phyloP scores from a whole-genome alignment of 352 stramenopile genomes.

The Phytophthora pini region DNA sequence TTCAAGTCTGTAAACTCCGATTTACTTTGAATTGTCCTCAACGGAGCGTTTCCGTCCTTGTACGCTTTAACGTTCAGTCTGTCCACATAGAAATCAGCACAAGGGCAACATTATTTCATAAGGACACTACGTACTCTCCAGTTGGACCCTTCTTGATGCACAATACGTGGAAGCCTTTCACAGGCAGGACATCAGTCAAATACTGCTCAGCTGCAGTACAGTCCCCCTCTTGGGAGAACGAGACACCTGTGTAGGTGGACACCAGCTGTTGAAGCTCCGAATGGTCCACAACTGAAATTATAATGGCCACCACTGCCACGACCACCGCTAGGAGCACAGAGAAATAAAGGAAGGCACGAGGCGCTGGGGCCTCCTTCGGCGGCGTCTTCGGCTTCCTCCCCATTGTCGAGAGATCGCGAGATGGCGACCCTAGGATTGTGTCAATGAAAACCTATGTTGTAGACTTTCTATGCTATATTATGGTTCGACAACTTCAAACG shows the following conservation, averaged over 20 bases:
- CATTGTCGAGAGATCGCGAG: slow-evolving; percentile 7
- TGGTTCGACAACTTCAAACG: not conserved
- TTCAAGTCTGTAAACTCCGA: slow-evolving; percentile 47
- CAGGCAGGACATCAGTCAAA: slow-evolving; percentile 58
- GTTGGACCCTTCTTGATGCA: slow-evolving; percentile 46
- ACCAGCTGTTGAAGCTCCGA: slow-evolving; percentile 35
- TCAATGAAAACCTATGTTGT: not conserved
- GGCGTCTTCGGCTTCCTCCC: slow-evolving; percentile 5
- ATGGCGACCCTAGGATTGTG: slow-evolving; percentile 2
- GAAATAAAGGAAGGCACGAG: slow-evolving; percentile 13
- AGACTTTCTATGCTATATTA: not conserved
- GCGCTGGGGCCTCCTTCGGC: not conserved
- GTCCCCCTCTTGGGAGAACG: slow-evolving; percentile 27
- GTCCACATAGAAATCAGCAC: slow-evolving; percentile 4
- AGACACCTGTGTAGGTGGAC: slow-evolving; percentile 22
- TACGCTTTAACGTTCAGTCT: slow-evolving; percentile 61
- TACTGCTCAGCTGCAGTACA: slow-evolving; percentile 46
- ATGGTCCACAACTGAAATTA: slow-evolving; percentile 28
- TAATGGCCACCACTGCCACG: slow-evolving; percentile 31
- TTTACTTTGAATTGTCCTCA: slow-evolving; percentile 36
- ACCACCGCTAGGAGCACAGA: slow-evolving; percentile 36
- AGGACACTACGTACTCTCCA: slow-evolving; percentile 17
- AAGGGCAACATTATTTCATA: slow-evolving; percentile 1
- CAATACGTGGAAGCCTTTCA: slow-evolving; percentile 78
- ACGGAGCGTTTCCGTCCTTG: slow-evolving; percentile 61